Evolutionary conservation across 2,329 filamentous ascomycete genomes (phyloP), one percentile per base, ranked within the genome.

Genomic region (Pseudogymnoascus sp.): DNA sequence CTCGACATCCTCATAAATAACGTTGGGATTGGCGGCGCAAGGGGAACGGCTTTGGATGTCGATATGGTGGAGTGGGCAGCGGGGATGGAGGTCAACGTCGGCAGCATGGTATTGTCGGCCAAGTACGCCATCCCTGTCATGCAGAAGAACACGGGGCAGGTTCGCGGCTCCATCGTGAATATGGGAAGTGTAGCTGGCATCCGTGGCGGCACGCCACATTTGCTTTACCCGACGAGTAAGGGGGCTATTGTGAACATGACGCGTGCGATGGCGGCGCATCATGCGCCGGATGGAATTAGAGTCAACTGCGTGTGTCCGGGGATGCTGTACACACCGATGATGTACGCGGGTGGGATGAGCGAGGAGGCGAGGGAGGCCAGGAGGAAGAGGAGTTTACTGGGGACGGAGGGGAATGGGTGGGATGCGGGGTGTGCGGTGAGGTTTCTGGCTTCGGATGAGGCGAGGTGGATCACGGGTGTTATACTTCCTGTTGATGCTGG

Each of bases 1-100:
- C 64, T 88, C 1, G 83, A 88, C 66, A 83, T 88, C 41, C 72
- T 88, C 0, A 74, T 88, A 36, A 88, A 88, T 67, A 84, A 83
- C 61, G 85, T 88, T 1, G 86, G 86, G 0, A 74, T 87, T 18
- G 76, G 77, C 3, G 86, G 86, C 0, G 78, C 83, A 0, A 61
- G 72, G 1, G 86, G 86, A 0, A 85, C 81, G 1, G 84, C 84
- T 0, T 75, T 82, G 1, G 80, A 84, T 0, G 80, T 87, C 0
- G 82, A 87, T 66, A 80, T 85, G 75, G 76, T 70, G 0, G 74
- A 76, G 9, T 89, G 83, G 82, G 75, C 79, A 0, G 76, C 75
- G 58, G 77, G 79, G 0, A 75, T 88, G 60, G 77, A 84, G 47
- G 73, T 87, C 53, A 88, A 88, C 66, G 82, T 88, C 3, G 78